Percentiles rank a stretch among this genome's conserved stretches.
phyloP scores from a whole-genome alignment of 306 rosid species.

The Vigna angularis region DNA sequence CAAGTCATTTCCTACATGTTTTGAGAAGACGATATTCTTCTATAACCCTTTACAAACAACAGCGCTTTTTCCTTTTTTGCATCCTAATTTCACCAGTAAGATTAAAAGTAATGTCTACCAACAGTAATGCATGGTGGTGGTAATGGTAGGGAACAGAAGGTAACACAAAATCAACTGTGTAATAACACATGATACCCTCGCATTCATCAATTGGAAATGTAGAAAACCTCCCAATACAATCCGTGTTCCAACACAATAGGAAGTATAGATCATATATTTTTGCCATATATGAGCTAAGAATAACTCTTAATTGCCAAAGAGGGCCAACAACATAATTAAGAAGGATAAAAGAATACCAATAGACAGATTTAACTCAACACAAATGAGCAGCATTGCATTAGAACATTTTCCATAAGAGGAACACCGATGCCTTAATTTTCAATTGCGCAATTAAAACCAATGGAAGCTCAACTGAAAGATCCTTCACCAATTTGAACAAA shows the following conservation, averaged over 20 bases:
- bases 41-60: conserved; percentile 15
- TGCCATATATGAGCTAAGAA: conserved; percentile 1
- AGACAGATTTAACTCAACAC: not conserved
- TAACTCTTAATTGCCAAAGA: conserved; percentile 5
- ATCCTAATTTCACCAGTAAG: not conserved
- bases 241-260: not conserved
- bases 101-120: conserved; percentile 37
- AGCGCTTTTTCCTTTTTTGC: conserved; percentile 23
- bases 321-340: not conserved
- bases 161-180: conserved; percentile 12
- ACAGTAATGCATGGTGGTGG: conserved; percentile 17
- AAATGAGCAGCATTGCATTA: conserved; percentile 14
- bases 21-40: conserved; percentile 1
- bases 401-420: conserved; percentile 4
- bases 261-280: not conserved
- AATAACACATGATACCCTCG: not conserved
- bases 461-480: conserved; percentile 13
- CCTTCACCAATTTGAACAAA: conserved; percentile 2
- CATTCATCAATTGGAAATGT: not conserved
- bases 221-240: conserved; percentile 1
- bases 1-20: not conserved
- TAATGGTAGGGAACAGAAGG: conserved; percentile 9
- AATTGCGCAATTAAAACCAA: conserved; percentile 6
- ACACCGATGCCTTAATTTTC: not conserved
- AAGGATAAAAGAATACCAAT: not conserved